Conservation (phyloP, 306 rosid genomes). For the Dryas drummondii region DNA sequence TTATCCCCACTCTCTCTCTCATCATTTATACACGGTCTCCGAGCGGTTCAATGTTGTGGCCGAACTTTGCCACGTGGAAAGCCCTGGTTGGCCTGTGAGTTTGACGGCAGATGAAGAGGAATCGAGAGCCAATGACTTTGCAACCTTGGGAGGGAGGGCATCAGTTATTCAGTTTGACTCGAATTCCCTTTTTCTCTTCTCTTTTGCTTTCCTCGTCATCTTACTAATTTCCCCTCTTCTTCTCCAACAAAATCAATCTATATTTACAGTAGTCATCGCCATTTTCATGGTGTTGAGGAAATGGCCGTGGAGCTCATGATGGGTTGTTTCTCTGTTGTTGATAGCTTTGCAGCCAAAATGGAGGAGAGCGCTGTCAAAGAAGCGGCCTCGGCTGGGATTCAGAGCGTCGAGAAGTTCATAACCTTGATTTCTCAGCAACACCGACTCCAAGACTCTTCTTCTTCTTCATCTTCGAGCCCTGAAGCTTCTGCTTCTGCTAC, state of each 20-base stretch:
- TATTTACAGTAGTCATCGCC: neutral
- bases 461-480: conserved; percentile 9
- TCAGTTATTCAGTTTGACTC: conserved; percentile 25
- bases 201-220: conserved; percentile 12
- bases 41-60: conserved; percentile 30
- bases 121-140: conserved; percentile 8
- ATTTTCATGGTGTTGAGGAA: neutral
- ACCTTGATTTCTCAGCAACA: conserved; percentile 44
- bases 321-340: conserved; percentile 12
- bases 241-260: neutral
- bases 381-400: conserved; percentile 73
- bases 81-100: conserved; percentile 6
- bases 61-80: conserved; percentile 32
- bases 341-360: conserved; percentile 24
- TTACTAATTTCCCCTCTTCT: neutral
- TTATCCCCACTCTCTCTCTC: conserved; percentile 20
- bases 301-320: conserved; percentile 39
- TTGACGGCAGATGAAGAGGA: conserved; percentile 43
- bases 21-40: conserved; percentile 31
- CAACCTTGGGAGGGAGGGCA: conserved; percentile 7
- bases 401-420: conserved; percentile 64
- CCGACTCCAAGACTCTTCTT: conserved; percentile 6
- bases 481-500: neutral
- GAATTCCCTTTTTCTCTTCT: neutral
- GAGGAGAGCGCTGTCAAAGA: conserved; percentile 48